phyloP scores from a whole-genome alignment of 2,329 filamentous ascomycete species.

The Pestalotiopsis sp. region DNA sequence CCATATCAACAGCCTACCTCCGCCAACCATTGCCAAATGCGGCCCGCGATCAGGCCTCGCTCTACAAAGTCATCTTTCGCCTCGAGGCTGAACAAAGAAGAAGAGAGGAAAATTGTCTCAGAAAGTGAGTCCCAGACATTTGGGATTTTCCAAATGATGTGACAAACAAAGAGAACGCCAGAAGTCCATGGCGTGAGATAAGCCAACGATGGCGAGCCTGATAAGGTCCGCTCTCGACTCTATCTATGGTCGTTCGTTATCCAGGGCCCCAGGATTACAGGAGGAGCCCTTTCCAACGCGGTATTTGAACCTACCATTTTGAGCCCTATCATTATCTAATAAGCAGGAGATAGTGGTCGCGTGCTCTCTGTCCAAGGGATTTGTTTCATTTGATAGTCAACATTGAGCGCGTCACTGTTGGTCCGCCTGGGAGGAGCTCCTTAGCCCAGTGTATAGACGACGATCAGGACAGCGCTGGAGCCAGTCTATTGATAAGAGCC shows the following conservation, averaged over 20 bases:
- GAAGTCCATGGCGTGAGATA: slow-evolving; percentile 20
- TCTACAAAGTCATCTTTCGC: neutral
- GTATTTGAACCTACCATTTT: slow-evolving; percentile 18
- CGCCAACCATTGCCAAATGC: no score
- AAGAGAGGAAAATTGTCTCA: neutral
- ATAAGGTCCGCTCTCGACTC: slow-evolving; percentile 17
- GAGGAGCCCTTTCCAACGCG: neutral
- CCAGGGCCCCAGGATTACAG: neutral
- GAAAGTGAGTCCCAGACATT: neutral
- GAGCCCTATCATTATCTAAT: slow-evolving; percentile 11
- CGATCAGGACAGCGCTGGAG: neutral
- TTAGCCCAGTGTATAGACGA: neutral
- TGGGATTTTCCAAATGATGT: neutral
- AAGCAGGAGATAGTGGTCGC: neutral
- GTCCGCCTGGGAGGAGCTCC: neutral
- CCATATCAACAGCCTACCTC: neutral
- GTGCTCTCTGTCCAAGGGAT: neutral
- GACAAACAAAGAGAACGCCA: neutral
- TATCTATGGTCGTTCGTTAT: neutral
- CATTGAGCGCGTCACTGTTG: neutral
- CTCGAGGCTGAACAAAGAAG: neutral
- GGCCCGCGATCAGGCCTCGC: no score
- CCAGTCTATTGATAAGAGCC: neutral
- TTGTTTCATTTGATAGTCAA: neutral
- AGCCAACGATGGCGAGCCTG: slow-evolving; percentile 22